A percentile compares a stretch with the other conserved stretches of the same genome.
Evolutionary conservation across 768 basidiomycete species (phyloP).

Genomic region (Psilocybe cyanescens): DNA sequence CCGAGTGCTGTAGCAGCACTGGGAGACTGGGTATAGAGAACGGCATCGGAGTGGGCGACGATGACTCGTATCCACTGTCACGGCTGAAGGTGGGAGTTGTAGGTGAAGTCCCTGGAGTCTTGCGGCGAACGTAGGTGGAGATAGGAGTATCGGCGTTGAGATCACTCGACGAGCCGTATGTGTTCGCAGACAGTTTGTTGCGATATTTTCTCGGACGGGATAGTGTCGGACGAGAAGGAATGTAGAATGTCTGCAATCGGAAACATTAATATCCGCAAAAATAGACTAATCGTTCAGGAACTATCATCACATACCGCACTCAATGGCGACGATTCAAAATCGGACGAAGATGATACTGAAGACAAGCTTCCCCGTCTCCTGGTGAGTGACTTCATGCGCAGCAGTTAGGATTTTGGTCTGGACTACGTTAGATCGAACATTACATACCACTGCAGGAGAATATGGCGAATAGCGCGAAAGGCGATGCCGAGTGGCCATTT

Average conservation of each 20-base stretch:
- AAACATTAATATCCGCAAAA: conserved; percentile 7
- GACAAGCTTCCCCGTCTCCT: conserved; percentile 50
- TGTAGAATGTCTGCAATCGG: conserved; percentile 35
- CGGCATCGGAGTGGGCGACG: conserved; percentile 45
- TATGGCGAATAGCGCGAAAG: conserved; percentile 54
- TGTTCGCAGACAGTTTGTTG: conserved; percentile 49
- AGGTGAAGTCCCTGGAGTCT: conserved; percentile 76
- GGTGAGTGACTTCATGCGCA: conserved; percentile 36
- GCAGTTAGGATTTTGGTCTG: conserved; percentile 8
- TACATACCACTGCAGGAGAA: conserved; percentile 43
- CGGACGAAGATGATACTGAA: conserved; percentile 45
- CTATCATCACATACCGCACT: conserved; percentile 26
- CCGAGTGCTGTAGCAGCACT: conserved; percentile 48
- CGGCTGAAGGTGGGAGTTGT: conserved; percentile 66
- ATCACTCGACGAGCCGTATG: conserved; percentile 54
- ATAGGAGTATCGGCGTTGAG: conserved; percentile 73
- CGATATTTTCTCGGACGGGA: conserved; percentile 47
- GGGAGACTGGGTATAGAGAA: conserved; percentile 72
- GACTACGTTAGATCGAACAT: conserved; percentile 4
- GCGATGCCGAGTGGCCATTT: conserved; percentile 40
- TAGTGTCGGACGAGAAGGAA: conserved; percentile 43
- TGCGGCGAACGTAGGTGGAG: conserved; percentile 78
- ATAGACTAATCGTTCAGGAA: conserved; percentile 5
- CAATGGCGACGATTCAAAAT: conserved; percentile 40
- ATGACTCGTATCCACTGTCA: conserved; percentile 42